phyloP scores from a whole-genome alignment of 805 yeast genomes.

The Myxozyma kluyveri region DNA sequence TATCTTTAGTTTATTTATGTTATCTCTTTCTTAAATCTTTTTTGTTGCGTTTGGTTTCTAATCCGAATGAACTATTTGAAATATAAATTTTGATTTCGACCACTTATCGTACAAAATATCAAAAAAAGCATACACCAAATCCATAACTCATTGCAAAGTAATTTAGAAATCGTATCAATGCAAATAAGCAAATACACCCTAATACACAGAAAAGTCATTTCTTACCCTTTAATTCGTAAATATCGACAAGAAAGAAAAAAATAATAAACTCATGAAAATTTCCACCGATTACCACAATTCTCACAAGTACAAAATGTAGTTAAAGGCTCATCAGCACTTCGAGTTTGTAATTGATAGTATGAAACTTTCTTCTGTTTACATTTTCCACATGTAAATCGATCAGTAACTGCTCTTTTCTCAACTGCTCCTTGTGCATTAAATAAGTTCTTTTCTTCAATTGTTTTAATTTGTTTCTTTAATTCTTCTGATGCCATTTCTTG shows the following conservation, averaged over 20 bases:
- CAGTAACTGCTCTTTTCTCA: conserved; percentile 92
- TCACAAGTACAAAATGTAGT: conserved; percentile 98
- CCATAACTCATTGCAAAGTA: too few species aligned
- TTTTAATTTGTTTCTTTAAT: conserved; percentile 78
- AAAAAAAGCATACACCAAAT: too few species aligned
- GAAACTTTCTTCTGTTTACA: conserved; percentile 97
- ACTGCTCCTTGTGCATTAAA: conserved; percentile 98
- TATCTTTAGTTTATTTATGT: too few species aligned
- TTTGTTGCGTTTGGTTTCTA: too few species aligned
- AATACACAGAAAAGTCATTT: too few species aligned
- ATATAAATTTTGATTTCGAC: too few species aligned
- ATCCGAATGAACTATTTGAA: too few species aligned
- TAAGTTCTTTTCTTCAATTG: conserved; percentile 80
- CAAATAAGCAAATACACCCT: too few species aligned
- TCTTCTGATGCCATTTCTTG: conserved; percentile 94
- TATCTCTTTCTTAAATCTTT: too few species aligned
- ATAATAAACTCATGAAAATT: conserved; percentile 66
- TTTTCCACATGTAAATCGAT: conserved; percentile 94
- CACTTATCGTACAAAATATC: too few species aligned
- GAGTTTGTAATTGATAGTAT: conserved; percentile 95
- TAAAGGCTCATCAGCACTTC: conserved; percentile 98
- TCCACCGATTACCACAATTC: conserved; percentile 97
- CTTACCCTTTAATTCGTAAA: too few species aligned
- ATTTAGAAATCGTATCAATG: background rate
- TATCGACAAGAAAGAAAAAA: too few species aligned